A percentile compares a stretch with the other conserved stretches of the same genome.
Conservation (phyloP, 1,139 yeast species). For the Candida sojae region DNA sequence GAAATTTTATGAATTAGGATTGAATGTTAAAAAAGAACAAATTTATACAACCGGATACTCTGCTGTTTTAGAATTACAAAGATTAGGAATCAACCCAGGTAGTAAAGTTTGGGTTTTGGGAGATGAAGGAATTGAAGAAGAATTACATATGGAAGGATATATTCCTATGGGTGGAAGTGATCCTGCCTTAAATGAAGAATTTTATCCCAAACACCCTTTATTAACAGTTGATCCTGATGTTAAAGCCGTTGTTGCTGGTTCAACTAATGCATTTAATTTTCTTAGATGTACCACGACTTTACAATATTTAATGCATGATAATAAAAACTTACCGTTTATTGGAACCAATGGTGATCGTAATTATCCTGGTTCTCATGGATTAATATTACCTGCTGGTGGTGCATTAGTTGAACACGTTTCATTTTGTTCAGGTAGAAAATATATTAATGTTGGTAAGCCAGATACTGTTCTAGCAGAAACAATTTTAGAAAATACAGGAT, state of each 20-base stretch:
- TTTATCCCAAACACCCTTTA: conserved; percentile 26
- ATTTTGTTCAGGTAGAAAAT: conserved; percentile 34
- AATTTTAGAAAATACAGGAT: conserved; percentile 28
- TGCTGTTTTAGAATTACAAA: conserved; percentile 30
- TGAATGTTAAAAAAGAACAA: conserved; percentile 28
- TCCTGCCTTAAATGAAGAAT: conserved; percentile 27
- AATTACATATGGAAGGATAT: conserved; percentile 67
- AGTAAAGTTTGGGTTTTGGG: conserved; percentile 85
- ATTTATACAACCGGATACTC: conserved; percentile 43
- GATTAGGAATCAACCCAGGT: conserved; percentile 25
- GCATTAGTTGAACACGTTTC: conserved; percentile 40
- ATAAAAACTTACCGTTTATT: conserved; percentile 36
- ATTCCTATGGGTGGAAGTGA: conserved; percentile 75
- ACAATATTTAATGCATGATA: conserved; percentile 37
- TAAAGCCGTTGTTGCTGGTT: conserved; percentile 43
- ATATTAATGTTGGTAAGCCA: conserved; percentile 43
- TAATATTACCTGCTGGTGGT: conserved; percentile 45
- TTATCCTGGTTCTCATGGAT: conserved; percentile 42
- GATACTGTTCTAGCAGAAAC: conserved; percentile 24
- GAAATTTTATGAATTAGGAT: conserved; percentile 37
- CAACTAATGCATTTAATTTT: conserved; percentile 39
- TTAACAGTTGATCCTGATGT: conserved; percentile 44
- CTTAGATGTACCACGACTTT: conserved; percentile 40
- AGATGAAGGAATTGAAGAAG: conserved; percentile 78
- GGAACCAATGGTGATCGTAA: conserved; percentile 44